Base-by-base conservation (phyloP, 352 stramenopile genomes). In the Achlya hypogyna region DNA sequence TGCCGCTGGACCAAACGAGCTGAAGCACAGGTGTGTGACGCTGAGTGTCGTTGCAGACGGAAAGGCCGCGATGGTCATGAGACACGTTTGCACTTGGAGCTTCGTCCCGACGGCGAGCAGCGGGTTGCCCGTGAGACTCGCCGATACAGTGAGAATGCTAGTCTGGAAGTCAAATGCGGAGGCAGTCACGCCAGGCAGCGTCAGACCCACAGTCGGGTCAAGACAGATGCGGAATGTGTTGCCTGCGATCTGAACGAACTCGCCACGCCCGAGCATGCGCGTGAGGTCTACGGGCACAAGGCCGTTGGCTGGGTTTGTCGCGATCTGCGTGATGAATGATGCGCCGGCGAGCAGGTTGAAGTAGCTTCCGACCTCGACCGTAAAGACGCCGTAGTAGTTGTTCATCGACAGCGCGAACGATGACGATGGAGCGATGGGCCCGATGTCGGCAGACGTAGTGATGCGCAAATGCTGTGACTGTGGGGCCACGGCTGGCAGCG, bases 391-490 rank as follows among this genome's bases (percentile, higher is more conserved):
- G 2, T 74, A 70, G 53, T 90, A 88, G 12, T 79, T 73, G 54
- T 8, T 72, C 63, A 8, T 82, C 5, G 84, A 68, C 1, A 93
- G 65, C 4, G 82, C 79, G 52, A 93, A 93, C 10, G 78, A 84
- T 23, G 78, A 88, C 1, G 74, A 71, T n/a, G 74, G 42, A 0
- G 70, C 74, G 59, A 91, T 90, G 38, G 82, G 81, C 0, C 83
- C 85, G 0, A 83, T 89, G 64, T 88, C 74, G 0, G 85, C 81
- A 0, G 76, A 53, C 0, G 83, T 93, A 14, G 81, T 92, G 6
- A 93, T 81, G 12, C 85, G 83, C 6, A 86, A 73, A 60, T 75
- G 87, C 1, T 74, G 78, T 5, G 64, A 76, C 12, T 78, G 77
- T 20, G 67, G 20, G 1, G 89, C 31, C 1, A 68, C 62, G 2